Percentiles rank a stretch among this genome's conserved stretches.
Evolutionary conservation across 139 green algal species (phyloP).

Genomic region (Volvox africanus): DNA sequence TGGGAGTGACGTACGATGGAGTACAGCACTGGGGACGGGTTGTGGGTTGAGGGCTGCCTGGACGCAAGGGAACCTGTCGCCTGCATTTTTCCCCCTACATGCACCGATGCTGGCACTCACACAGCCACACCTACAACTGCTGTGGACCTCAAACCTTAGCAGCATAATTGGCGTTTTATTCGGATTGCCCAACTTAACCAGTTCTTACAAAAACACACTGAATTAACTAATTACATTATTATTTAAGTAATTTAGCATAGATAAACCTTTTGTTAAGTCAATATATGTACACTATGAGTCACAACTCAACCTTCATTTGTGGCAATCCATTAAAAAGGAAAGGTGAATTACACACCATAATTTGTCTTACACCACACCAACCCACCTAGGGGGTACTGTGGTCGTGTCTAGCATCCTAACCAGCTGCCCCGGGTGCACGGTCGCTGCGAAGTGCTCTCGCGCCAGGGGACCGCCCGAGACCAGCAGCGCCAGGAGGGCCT

Average conservation of each 20-base stretch:
- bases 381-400: slow-evolving; percentile 5
- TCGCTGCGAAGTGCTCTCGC: slow-evolving; percentile 18
- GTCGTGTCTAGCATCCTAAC: slow-evolving; percentile 1
- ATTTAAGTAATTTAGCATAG: no score
- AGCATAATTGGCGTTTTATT: no score
- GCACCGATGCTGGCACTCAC: background rate
- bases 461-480: background rate
- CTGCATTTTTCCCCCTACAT: background rate
- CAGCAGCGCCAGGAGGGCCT: slow-evolving; percentile 9
- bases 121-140: background rate
- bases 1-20: background rate
- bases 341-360: no score
- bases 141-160: no score
- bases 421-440: background rate
- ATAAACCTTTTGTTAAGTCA: no score
- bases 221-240: no score
- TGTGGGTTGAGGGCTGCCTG: background rate
- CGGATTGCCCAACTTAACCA: no score
- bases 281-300: no score
- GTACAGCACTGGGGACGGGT: background rate
- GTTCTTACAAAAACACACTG: no score
- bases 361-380: background rate
- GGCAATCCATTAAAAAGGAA: no score
- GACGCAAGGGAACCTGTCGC: background rate
- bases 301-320: no score